Percentiles rank a stretch among this genome's conserved stretches.
Evolutionary conservation across 1,284 basidiomycete species (phyloP).

Genomic region (Stygiomarasmius scandens): DNA sequence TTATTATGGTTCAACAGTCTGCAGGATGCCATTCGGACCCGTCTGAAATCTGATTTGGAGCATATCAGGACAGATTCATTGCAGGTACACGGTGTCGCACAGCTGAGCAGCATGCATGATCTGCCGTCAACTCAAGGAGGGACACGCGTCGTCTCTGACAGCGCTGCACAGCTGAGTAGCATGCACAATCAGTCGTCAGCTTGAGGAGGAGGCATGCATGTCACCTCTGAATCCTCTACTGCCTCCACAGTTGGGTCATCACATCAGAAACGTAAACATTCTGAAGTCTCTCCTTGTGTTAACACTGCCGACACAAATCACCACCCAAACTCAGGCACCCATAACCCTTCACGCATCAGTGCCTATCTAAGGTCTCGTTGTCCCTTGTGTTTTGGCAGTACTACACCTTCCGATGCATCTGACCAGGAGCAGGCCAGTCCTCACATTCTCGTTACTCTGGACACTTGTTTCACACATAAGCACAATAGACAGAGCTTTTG

Average conservation of each 20-base stretch:
- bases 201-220: no score
- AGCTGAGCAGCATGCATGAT: not conserved
- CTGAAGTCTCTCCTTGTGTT: not conserved
- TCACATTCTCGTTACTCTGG: not conserved
- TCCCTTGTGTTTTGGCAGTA: slow-evolving; percentile 10
- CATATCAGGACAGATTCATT: not conserved
- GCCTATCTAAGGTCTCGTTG: slow-evolving; percentile 10
- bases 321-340: not conserved
- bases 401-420: not conserved
- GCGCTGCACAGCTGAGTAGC: not conserved
- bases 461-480: slow-evolving; percentile 21
- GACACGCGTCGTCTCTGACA: no score
- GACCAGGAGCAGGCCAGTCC: not conserved
- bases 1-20: not conserved
- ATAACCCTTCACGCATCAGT: not conserved
- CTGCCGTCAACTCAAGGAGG: no score
- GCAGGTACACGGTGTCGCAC: not conserved
- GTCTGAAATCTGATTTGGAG: not conserved
- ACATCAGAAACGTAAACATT: not conserved
- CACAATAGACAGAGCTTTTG: not conserved
- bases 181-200: not conserved
- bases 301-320: no score
- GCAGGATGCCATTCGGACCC: not conserved
- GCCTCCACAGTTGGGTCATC: no score
- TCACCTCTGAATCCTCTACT: no score